These are phyloP conservation scores for Panicum hallii DNA, from an alignment of 202 grass and related monocot species.

Conservation along the genomic window DNA sequence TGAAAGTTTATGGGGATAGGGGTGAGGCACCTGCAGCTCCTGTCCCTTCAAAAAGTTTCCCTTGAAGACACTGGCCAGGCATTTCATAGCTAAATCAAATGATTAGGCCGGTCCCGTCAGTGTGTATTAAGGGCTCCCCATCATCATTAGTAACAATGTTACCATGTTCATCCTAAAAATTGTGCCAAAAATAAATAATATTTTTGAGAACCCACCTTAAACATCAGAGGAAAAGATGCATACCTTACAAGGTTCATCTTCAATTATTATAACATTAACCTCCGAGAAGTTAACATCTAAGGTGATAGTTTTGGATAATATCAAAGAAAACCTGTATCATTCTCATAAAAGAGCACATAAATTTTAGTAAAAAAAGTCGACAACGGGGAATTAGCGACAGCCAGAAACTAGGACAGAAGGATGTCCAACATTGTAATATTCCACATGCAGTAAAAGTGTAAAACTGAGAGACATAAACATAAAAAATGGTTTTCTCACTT, in stretches of 20 bases:
- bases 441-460: too few species aligned
- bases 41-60: constrained; percentile 46
- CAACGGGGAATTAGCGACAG: too few species aligned
- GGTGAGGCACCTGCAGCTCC: constrained; percentile 2
- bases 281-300: constrained; percentile 51
- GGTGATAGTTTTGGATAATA: constrained; percentile 75
- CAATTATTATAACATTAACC: constrained; percentile 54
- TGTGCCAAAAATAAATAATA: constrained; percentile 3
- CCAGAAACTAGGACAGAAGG: neutral
- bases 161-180: constrained; percentile 59
- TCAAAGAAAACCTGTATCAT: constrained; percentile 70
- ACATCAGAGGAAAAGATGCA: neutral
- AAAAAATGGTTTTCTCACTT: too few species aligned
- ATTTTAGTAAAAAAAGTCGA: neutral
- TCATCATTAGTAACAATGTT: neutral
- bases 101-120: constrained; percentile 84
- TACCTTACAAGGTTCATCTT: constrained; percentile 70
- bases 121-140: constrained; percentile 63
- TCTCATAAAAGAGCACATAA: neutral
- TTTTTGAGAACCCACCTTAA: neutral
- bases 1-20: neutral
- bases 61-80: constrained; percentile 51
- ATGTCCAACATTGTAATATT: neutral
- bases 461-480: too few species aligned
- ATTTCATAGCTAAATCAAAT: constrained; percentile 66